Conservation (phyloP, 805 yeast species). For the Lachancea kluyveri region DNA sequence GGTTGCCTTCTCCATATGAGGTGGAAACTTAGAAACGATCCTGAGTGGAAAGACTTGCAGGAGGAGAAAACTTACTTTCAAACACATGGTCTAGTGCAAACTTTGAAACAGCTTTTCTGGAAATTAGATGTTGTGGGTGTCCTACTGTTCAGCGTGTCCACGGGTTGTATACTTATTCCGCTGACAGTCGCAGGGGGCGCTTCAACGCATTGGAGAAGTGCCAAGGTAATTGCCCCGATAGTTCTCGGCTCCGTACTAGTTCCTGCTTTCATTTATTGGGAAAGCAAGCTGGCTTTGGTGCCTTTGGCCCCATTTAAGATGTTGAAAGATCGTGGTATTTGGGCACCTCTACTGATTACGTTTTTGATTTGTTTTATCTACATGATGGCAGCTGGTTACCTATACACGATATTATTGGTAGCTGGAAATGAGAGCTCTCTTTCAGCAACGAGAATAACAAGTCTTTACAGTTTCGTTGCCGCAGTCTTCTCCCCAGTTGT, state of each 20-base stretch:
- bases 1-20: conserved; percentile 50
- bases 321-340: conserved; percentile 63
- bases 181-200: conserved; percentile 71
- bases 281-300: conserved; percentile 43
- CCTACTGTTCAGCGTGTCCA: conserved; percentile 43
- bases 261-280: conserved; percentile 57
- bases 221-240: conserved; percentile 61
- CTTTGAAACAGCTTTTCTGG: conserved; percentile 45
- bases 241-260: conserved; percentile 58
- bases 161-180: conserved; percentile 55
- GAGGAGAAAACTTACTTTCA: conserved; percentile 36
- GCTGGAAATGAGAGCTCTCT: conserved; percentile 50
- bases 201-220: conserved; percentile 47
- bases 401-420: conserved; percentile 61
- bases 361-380: conserved; percentile 53
- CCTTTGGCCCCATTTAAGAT: conserved; percentile 60
- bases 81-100: conserved; percentile 31
- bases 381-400: conserved; percentile 63
- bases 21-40: conserved; percentile 43
- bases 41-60: conserved; percentile 41
- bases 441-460: conserved; percentile 56
- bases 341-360: conserved; percentile 55
- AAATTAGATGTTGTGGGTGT: conserved; percentile 60
- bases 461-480: conserved; percentile 58
- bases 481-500: conserved; percentile 53